Evolutionary conservation across 768 basidiomycete species (phyloP).

Genomic region (Amanita rimosa): DNA sequence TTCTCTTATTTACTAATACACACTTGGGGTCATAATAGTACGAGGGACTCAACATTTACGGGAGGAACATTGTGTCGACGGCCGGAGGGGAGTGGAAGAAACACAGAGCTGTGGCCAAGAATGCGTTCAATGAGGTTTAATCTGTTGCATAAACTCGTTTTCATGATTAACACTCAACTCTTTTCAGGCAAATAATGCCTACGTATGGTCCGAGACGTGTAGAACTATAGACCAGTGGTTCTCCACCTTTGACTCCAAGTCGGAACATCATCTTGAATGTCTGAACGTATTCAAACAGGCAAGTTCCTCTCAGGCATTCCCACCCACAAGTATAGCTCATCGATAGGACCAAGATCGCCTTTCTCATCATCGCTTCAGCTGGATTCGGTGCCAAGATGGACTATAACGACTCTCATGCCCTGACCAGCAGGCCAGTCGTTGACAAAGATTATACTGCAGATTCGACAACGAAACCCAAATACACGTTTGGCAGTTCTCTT

Average conservation of each 20-base stretch:
- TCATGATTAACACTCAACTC: background rate
- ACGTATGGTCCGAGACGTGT: conserved; percentile 37
- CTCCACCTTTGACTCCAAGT: conserved; percentile 18
- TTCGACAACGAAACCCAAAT: conserved; percentile 15
- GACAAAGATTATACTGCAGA: conserved; percentile 15
- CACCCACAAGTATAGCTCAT: background rate
- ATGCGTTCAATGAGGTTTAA: conserved; percentile 38
- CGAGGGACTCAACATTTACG: conserved; percentile 33
- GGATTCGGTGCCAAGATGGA: conserved; percentile 22
- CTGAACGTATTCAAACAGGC: conserved; percentile 1
- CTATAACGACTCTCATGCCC: conserved; percentile 9
- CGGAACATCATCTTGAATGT: background rate
- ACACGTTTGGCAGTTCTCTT: conserved; percentile 21
- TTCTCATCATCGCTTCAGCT: conserved; percentile 29
- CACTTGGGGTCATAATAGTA: conserved; percentile 15
- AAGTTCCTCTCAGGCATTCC: background rate
- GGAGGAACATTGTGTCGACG: conserved; percentile 28
- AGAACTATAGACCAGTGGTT: conserved; percentile 32
- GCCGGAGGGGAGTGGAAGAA: conserved; percentile 38
- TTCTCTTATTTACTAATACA: background rate
- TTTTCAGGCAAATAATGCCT: conserved; percentile 29
- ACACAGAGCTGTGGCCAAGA: conserved; percentile 31
- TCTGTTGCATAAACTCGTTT: background rate
- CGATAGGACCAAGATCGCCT: conserved; percentile 11
- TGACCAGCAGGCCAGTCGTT: conserved; percentile 21